Evolutionary conservation across 306 rosid species (phyloP), one percentile per base, ranked within the genome.

Genomic region (Oxytropis ochrocephala): DNA sequence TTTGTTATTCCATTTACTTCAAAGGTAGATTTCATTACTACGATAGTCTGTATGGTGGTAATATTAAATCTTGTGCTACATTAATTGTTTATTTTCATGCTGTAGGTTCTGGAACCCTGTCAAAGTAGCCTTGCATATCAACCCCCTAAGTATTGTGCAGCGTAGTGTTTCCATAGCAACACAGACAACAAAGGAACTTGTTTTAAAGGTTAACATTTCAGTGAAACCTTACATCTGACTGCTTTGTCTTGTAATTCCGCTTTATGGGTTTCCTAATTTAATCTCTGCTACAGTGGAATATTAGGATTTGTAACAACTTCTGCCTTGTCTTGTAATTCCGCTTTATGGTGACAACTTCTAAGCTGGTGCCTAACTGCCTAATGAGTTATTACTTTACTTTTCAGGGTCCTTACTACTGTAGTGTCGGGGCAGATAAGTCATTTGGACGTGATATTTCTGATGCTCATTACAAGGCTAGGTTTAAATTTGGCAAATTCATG

Each of bases 161-260:
- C 99, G 99, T 24, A 91, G 95, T 78, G 97, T 95, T 70, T 95
- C 99, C 67, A 95, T 95, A 75, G 99, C 97, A 33, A 89, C 99
- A 47, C 97, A 95, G 80, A 95, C 99, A 29, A 95, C 99, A 6
- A 95, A 95, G 79, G 99, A 91, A 68, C 96, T 95, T 77, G 99
- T 95, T 75, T 83, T 91, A 75, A 95, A 95, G 99, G 99, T 95
- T 67, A 64, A 61, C 24, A 57, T 67, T 64, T 63, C 46, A 57
- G 27, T 54, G 61, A 38, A 56, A 24, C 56, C 57, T 9, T 51
- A 71, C 19, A 17, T 47, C 38, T 65, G 21, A 41, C 32, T 43
- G 14, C 21, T 36, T 53, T 30, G 52, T 55, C 54, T 64, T 57
- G 13, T 4, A 9, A 46, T 64, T 42, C 35, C 39, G 36, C 48